Evolutionary conservation across 2,329 filamentous ascomycete genomes (phyloP).

Genomic region (Claviceps sp.): DNA sequence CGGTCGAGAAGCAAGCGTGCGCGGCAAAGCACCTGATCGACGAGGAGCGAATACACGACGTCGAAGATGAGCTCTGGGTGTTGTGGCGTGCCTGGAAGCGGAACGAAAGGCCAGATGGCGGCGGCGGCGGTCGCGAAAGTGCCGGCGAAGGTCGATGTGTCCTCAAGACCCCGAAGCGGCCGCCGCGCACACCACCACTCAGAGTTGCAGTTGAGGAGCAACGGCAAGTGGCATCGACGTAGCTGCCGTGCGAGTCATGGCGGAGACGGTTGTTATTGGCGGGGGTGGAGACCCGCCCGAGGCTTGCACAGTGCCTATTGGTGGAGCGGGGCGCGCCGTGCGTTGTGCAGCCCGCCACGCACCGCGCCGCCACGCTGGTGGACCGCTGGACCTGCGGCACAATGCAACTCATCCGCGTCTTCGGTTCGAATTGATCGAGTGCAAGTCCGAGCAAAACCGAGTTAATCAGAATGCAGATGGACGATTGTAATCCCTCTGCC

Average conservation of each 20-base stretch:
- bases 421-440: neutral
- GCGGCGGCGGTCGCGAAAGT: constrained; percentile 3
- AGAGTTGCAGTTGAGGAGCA: neutral
- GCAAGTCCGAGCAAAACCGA: too few species aligned
- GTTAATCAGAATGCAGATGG: too few species aligned
- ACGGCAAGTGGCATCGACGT: neutral
- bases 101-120: neutral
- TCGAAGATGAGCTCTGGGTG: neutral
- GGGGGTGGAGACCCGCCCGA: neutral
- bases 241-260: neutral
- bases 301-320: neutral
- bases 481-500: too few species aligned
- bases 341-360: neutral
- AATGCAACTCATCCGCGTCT: constrained; percentile 8
- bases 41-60: neutral
- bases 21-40: constrained; percentile 4
- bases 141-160: constrained; percentile 7
- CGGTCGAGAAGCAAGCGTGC: constrained; percentile 2
- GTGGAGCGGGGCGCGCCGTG: constrained; percentile 1
- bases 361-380: constrained; percentile 15
- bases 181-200: constrained; percentile 1
- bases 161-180: constrained; percentile 3
- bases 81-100: neutral
- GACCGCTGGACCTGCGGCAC: constrained; percentile 19
- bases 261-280: neutral